Evolutionary conservation across 371 early-diverging fungal genomes (phyloP), one percentile per base, ranked within the genome.

Genomic region (Syncephalastrum racemosum): DNA sequence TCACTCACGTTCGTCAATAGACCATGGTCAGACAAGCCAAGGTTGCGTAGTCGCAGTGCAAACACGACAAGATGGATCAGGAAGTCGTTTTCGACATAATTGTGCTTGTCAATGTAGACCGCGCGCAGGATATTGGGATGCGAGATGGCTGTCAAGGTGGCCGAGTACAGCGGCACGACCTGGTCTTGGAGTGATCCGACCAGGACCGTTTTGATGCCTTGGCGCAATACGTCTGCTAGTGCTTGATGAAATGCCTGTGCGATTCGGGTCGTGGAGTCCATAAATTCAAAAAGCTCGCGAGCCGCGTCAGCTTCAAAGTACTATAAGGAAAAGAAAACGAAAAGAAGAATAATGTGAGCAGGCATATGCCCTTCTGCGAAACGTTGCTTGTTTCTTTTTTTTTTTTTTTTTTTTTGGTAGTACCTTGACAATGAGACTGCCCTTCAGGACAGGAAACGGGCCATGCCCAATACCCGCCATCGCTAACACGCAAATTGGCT

Each of bases 391-490:
- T 22, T 13, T 31, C 46, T 10, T 14, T 51, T 31, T 5, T 8
- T 10, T 27, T 8, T 10, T 27, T 27, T 27, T 10, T 16, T 7
- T 41, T 2, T 42, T 39, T 42, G 4, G 15, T 12, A 7, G 56
- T 68, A 76, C 77, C 67, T 73, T 85, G 15, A 96, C 85, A 23
- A 94, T 80, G 16, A 91, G 54, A 60, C 81, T 92, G 14, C 87
- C 89, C 60, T 87, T 89, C 41, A 95, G 72, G 36, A 75, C 72
- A 7, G 95, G 91, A 59, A 93, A 90, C 1, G 97, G 96, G 0
- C 96, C 95, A 64, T 95, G 94, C 4, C 83, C 79, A 45, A 94
- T 91, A 5, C 95, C 95, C 0, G 97, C 96, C 95, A 95, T 93
- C 2, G 95, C 89, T 51, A 95, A 65, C 60, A 94, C 70, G 44